Base-by-base conservation (phyloP, 2,329 filamentous ascomycete genomes). In the Aureobasidium sp. region DNA sequence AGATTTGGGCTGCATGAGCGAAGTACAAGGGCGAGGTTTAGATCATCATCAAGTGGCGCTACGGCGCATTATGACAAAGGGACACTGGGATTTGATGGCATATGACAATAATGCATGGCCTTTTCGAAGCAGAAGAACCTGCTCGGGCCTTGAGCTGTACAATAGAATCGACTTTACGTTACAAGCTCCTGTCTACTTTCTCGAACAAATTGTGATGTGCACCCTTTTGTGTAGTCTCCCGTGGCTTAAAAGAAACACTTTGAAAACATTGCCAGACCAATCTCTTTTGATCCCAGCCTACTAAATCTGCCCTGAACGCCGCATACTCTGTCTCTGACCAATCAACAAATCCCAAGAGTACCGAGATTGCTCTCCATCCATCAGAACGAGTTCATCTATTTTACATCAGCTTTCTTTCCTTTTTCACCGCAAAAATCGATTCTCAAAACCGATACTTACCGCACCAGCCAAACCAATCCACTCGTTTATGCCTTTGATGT, bases 1-100 rank as follows among this genome's bases (percentile, higher is more conserved):
- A 97, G 76, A 91, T 97, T 44, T 97, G 93, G 93, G 92, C 92
- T 65, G 89, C 90, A 53, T 62, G 16, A 54, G 37, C 4, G 21
- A n/a, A 39, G 1, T n/a, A 41, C 21, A 58, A 39, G n/a, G 32
- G 21, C 32, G 29, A 49, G 4, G 45, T 14, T 25, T 59, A 50
- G 44, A 58, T 37, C 54, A 58, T 50, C 21, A n/a, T 59, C 57
- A 58, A 30, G 44, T 44, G 44, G 57, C 57, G 57, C 44, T 25
- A 50, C 32, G 57, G 57, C 44, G 57, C 44, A 50, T 59, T 59
- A 49, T 27, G 57, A 59, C 27, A 45, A 50, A 25, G 45, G 45
- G 27, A 10, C 14, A 42, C 45, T 59, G 45, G 57, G 45, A 59
- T 59, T 50, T 50, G 36, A 59, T 59, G 57, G 57, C 57, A 58